These are phyloP conservation scores for Penicillium macrosclerotiorum DNA, from an alignment of 495 filamentous ascomycete genomes.

Conservation along the genomic window DNA sequence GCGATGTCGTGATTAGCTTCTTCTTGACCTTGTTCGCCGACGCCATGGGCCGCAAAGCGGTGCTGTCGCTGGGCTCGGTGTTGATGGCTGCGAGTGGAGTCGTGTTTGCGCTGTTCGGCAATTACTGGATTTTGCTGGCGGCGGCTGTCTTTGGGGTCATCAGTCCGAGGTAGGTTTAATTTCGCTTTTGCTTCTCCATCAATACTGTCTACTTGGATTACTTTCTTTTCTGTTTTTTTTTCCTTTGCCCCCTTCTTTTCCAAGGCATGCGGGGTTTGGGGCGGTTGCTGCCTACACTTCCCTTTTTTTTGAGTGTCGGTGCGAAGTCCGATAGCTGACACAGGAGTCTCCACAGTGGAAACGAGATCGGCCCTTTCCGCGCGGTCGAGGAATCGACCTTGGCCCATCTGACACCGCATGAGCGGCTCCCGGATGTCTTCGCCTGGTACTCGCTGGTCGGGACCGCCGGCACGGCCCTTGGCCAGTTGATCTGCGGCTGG, in stretches of 20 bases:
- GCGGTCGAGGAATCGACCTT: conserved; percentile 83
- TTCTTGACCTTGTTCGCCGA: conserved; percentile 75
- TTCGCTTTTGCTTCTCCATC: too few relatives aligned
- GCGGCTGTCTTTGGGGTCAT: conserved; percentile 82
- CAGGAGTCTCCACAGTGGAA: conserved; percentile 51
- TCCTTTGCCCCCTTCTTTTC: too few relatives aligned
- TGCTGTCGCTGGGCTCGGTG: conserved; percentile 64
- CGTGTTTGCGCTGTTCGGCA: conserved; percentile 63
- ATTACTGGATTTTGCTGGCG: conserved; percentile 71
- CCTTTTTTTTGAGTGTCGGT: not conserved
- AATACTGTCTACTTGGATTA: too few relatives aligned
- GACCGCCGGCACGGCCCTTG: conserved; percentile 60
- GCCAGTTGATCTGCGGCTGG: conserved; percentile 66
- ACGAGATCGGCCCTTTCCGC: conserved; percentile 78
- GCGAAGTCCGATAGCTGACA: not conserved
- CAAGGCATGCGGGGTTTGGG: too few relatives aligned
- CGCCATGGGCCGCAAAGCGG: conserved; percentile 63
- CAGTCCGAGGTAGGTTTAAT: conserved; percentile 59
- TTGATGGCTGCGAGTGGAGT: conserved; percentile 69
- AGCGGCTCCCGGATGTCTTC: conserved; percentile 67
- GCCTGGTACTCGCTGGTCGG: conserved; percentile 79
- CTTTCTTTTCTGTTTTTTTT: too few relatives aligned
- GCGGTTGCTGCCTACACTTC: not conserved
- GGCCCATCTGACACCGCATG: conserved; percentile 65
- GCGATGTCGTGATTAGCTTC: conserved; percentile 76